Evolutionary conservation across 768 basidiomycete species (phyloP).

Genomic region (Hypholoma fasciculare): DNA sequence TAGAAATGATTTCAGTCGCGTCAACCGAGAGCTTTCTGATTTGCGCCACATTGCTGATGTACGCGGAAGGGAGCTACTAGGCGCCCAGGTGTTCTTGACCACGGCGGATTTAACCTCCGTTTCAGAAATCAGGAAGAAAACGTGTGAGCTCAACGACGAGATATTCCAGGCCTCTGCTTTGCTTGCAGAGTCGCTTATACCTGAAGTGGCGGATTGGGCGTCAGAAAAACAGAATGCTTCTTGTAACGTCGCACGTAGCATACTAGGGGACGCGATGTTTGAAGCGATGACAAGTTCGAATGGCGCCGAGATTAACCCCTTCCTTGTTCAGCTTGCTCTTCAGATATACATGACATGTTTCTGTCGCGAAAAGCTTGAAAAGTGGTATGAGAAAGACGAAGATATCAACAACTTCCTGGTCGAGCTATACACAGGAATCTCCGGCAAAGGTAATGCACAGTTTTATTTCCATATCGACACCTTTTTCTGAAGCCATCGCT

Average conservation of each 20-base stretch:
- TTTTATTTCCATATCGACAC: neutral
- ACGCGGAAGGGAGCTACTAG: slow-evolving; percentile 28
- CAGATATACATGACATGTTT: slow-evolving; percentile 12
- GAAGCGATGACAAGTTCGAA: neutral
- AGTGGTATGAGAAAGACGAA: slow-evolving; percentile 13
- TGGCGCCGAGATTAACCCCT: slow-evolving; percentile 13
- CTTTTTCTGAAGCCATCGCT: neutral
- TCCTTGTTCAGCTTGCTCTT: slow-evolving; percentile 18
- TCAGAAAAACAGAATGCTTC: too few species aligned
- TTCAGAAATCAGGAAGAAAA: slow-evolving; percentile 21
- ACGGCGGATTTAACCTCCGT: slow-evolving; percentile 16
- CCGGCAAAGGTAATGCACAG: slow-evolving; percentile 11
- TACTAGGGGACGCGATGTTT: too few species aligned
- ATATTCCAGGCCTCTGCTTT: slow-evolving; percentile 22
- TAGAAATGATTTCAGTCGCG: slow-evolving; percentile 2
- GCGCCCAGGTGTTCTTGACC: slow-evolving; percentile 18
- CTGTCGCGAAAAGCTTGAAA: slow-evolving; percentile 5
- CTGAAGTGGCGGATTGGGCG: too few species aligned
- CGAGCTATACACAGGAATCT: slow-evolving; percentile 13
- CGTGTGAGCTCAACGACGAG: slow-evolving; percentile 10
- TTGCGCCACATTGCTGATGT: slow-evolving; percentile 22
- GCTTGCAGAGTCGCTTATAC: slow-evolving; percentile 31
- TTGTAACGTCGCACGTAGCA: too few species aligned
- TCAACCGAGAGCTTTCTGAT: slow-evolving; percentile 12
- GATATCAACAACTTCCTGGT: slow-evolving; percentile 1